phyloP scores from a whole-genome alignment of 2,329 filamentous ascomycete genomes.

The Zasmidium angulare region DNA sequence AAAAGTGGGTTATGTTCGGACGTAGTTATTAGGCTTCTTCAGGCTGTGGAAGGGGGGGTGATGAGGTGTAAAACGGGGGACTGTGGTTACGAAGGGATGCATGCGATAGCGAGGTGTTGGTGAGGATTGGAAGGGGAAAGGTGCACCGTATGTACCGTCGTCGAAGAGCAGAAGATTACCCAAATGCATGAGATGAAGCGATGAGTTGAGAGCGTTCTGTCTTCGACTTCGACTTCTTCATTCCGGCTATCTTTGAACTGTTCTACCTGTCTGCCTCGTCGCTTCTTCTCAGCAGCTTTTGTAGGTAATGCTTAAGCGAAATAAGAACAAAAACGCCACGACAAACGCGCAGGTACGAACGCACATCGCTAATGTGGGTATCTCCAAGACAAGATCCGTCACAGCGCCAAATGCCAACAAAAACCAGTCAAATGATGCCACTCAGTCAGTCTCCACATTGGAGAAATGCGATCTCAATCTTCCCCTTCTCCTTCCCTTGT shows the following conservation, averaged over 20 bases:
- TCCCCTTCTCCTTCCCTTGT: not conserved
- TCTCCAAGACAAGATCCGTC: not conserved
- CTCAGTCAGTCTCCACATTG: too few species aligned
- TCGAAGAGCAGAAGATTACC: not conserved
- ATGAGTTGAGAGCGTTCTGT: not conserved
- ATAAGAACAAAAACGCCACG: not conserved
- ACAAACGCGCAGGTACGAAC: not conserved
- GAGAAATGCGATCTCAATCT: too few species aligned
- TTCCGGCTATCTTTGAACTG: too few species aligned
- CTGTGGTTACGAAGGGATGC: not conserved
- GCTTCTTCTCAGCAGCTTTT: too few species aligned
- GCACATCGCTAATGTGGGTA: not conserved
- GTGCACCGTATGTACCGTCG: not conserved
- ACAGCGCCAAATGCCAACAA: too few species aligned
- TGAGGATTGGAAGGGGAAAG: not conserved
- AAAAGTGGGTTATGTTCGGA: conserved; percentile 93
- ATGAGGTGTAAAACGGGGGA: not conserved
- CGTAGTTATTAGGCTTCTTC: conserved; percentile 41
- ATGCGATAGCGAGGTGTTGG: not conserved
- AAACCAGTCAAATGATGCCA: too few species aligned
- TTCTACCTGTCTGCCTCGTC: too few species aligned
- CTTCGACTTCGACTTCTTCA: too few species aligned
- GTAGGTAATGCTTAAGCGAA: too few species aligned
- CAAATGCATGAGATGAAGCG: not conserved
- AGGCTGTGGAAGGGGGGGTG: not conserved